These are phyloP conservation scores for Neurospora sp. DNA, from an alignment of 495 filamentous ascomycete genomes.

Conservation along the genomic window DNA sequence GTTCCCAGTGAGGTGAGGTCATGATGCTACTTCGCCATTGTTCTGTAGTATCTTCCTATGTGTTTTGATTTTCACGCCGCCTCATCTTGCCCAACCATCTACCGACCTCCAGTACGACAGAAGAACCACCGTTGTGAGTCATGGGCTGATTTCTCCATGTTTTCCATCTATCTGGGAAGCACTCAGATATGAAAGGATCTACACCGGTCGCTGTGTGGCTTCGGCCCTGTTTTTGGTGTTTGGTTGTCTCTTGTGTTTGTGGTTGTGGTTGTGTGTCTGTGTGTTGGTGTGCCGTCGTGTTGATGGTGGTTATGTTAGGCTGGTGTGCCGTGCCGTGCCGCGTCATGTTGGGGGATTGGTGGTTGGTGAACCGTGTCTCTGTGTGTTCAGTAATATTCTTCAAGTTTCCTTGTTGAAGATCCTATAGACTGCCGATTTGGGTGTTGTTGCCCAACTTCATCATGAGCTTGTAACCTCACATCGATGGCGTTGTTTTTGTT, in stretches of 20 bases:
- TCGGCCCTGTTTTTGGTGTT: background rate
- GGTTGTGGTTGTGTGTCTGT: background rate
- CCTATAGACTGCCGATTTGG: background rate
- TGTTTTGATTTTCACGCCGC: background rate
- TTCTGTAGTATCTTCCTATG: background rate
- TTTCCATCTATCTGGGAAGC: background rate
- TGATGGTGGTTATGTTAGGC: background rate
- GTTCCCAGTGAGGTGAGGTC: background rate
- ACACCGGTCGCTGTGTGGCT: background rate
- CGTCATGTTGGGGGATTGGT: background rate
- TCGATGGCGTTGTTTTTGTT: background rate
- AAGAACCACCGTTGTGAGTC: background rate
- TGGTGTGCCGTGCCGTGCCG: background rate
- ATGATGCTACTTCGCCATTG: background rate
- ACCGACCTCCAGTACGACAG: background rate
- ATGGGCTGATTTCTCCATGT: background rate
- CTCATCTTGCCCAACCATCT: background rate
- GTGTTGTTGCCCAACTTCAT: background rate
- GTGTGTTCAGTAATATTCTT: background rate
- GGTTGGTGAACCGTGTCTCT: background rate
- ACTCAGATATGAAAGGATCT: background rate
- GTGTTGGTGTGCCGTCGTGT: background rate
- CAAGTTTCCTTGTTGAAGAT: background rate
- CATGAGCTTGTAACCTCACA: background rate
- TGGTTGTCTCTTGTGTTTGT: background rate